Percentiles rank a stretch among this genome's conserved stretches.
These are phyloP conservation scores for Fusarium neocosmosporiellum DNA, from an alignment of 2,329 filamentous ascomycete species.

Conservation along the genomic window DNA sequence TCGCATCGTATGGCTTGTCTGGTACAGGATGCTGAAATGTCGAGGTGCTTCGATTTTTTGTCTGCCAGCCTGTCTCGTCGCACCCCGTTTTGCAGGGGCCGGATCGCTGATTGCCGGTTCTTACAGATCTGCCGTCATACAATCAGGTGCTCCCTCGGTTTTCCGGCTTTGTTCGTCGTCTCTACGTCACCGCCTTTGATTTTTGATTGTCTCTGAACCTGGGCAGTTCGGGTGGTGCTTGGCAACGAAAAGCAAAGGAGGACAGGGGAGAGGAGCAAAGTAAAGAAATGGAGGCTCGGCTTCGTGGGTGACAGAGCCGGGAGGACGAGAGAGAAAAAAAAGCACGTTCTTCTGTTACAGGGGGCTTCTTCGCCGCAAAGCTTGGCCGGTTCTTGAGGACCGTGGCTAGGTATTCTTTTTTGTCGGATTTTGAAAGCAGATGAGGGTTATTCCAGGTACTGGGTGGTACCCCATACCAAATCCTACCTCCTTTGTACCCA, in stretches of 20 bases:
- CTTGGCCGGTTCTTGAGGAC: constrained; percentile 21
- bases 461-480: constrained; percentile 30
- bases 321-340: not conserved
- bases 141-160: constrained; percentile 26
- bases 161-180: constrained; percentile 10
- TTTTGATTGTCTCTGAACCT: not conserved
- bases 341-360: constrained; percentile 18
- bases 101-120: constrained; percentile 31
- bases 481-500: constrained; percentile 23
- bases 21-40: constrained; percentile 17
- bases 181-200: constrained; percentile 31
- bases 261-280: not conserved
- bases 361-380: constrained; percentile 29
- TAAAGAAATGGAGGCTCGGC: constrained; percentile 5
- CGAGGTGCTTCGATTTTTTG: constrained; percentile 28
- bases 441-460: constrained; percentile 14
- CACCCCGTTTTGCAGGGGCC: not conserved
- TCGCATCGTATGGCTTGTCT: constrained; percentile 16
- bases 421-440: constrained; percentile 14
- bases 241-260: not conserved
- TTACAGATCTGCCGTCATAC: constrained; percentile 36
- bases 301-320: not conserved
- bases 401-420: constrained; percentile 6
- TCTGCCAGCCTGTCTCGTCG: constrained; percentile 9
- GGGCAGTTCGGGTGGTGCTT: constrained; percentile 1